Base-by-base conservation (phyloP, 306 rosid species). In the Oemleria cerasiformis region DNA sequence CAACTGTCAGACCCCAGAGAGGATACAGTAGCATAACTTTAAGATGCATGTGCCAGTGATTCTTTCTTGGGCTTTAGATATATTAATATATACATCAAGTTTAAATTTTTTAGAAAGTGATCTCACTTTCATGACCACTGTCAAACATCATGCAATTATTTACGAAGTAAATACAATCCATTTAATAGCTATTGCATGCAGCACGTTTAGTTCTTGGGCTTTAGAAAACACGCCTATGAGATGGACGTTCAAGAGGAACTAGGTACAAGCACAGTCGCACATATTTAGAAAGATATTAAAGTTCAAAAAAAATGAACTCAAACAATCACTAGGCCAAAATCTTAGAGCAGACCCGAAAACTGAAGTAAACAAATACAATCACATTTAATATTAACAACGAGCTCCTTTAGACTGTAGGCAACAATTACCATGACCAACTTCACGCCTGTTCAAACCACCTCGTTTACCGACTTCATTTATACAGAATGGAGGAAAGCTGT, bases 381-480 rank as follows among this genome's bases (percentile, higher is more conserved):
- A 3, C 39, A 53, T 47, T 47, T 13, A 6, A 20, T n/a, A 49
- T 30, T 0, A 19, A 60, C 40, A 48, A 42, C 70, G 43, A 14
- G 63, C 49, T 67, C 63, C 48, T 19, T 68, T 16, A 10, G 23
- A 16, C 7, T n/a, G 63, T 15, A 23, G 41, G 21, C 19, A 25
- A 72, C 9, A 45, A 73, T 87, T 91, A 94, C 99, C 99, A 82
- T 94, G 99, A 50, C 99, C 99, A 73, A 94, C 95, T 89, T 94
- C 99, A 81, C 97, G 99, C 78, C 97, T 85, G 75, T 94, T 94
- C 86, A 94, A 69, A 70, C 97, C 99, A 82, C 78, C 89, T 44
- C 81, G 92, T 84, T 91, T 94, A 42, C 96, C 97, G 38, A 94
- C 96, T 85, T 94, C 96, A 73, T 91, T 91, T 62, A 89, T 91